Base-by-base conservation (phyloP, 2,329 filamentous ascomycete genomes). In the Colletotrichum destructivum region DNA sequence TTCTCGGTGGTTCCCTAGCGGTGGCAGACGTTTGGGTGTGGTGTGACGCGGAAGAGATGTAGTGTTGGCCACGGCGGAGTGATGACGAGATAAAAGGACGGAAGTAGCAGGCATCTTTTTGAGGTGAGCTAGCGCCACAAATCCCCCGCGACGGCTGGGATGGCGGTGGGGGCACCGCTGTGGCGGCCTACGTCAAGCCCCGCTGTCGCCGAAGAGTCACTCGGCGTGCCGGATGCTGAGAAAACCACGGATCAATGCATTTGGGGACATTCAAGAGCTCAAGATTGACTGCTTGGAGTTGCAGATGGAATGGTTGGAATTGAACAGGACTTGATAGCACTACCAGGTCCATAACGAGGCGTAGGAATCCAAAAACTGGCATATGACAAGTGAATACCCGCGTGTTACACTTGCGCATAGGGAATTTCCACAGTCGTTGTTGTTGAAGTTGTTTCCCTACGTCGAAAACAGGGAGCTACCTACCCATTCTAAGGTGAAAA, bases 101-200 rank as follows among this genome's bases (percentile, higher is more conserved):
- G 61, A 60, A 26, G 55, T 52, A 57, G 67, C 61, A 35, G 49
- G 55, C 16, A 44, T 61, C 23, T 40, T 59, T 42, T 23, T 57
- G 31, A 46, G 65, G 16, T 55, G 38, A 62, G 63, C 56, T 68
- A 67, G 63, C 63, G 64, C 66, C 66, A 66, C 63, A 71, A 56
- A 38, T 63, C 59, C 64, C 63, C 64, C 35, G 49, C 38, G 64
- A 46, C 59, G 23, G 49, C 42, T 21, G 44, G 38, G 35, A 3
- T 57, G 21, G 4, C 16, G 26, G 62, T 69, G 66, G 54, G 61
- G 61, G 15, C 13, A 55, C 16, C 21, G 12, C 42, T 52, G 56
- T 67, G 64, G 49, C 62, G 51, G 38, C 18, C 66, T 44, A 21
- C 6, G 44, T 21, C 31, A 61, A 52, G 2, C 65, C 59, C 66